Evolutionary conservation across 495 filamentous ascomycete species (phyloP), one percentile per base, ranked within the genome.

Genomic region (Trichoderma asperelloides): DNA sequence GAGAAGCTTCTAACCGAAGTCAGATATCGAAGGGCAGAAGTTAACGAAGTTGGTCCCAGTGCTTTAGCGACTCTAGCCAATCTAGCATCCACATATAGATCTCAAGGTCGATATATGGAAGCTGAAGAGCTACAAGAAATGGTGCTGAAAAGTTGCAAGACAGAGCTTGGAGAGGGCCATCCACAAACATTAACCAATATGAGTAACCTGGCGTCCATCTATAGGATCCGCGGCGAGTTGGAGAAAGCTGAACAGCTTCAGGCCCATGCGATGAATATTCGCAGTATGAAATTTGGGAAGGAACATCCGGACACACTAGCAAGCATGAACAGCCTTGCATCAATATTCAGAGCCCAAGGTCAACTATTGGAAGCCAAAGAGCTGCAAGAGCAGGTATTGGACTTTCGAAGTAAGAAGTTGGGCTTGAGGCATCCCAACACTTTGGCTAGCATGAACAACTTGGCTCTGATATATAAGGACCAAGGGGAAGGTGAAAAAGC

Each of bases 21-120:
- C 9, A 21, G 76, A 62, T 70, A 60, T 4, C 69, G 63, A 0
- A 74, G 73, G 65, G 69, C 33, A 67, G 37, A 72, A 28, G 65
- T 80, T 1, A 78, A 82, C 2, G 62, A 67, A 11, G 70, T 78
- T 30, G 75, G 83, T 74, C 75, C 76, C 25, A 4, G 68, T 18
- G 81, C 78, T 11, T 64, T 84, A 47, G 73, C 51, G 0, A 75
- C 70, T 33, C 80, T 81, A 69, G 65, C n/a, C 37, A 78, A 80
- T 67, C 74, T 83, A 11, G 75, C 78, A n/a, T 68, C 33, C 30
- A 77, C 65, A 63, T 78, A 76, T 43, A 8, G 30, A n/a, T 49
- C 68, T 47, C 74, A 78, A 66, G 77, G 76, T n/a, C 72, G 74
- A 12, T 77, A 62, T 63, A 47, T 72, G 2, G 71, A 81, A 63